Conservation (phyloP, 441 rosid species). For the Isatis lusitanica region DNA sequence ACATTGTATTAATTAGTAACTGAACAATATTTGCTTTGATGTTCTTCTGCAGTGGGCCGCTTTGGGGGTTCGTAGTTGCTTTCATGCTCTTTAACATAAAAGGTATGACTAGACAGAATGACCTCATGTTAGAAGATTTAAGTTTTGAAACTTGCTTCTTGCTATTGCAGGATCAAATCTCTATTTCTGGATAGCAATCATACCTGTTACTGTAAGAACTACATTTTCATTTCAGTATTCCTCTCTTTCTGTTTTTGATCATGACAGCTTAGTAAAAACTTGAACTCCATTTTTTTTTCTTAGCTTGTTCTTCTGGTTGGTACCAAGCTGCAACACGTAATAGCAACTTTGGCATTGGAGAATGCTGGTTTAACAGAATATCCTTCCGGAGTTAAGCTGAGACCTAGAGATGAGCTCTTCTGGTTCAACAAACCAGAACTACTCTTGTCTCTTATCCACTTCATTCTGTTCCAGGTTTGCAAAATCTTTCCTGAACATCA, state of each 20-base stretch:
- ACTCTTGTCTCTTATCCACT: conserved; percentile 58
- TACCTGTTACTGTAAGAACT: conserved; percentile 73
- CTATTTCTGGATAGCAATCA: conserved; percentile 93
- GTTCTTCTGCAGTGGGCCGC: conserved; percentile 65
- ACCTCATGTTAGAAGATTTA: background rate
- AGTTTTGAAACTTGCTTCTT: background rate
- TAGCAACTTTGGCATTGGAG: conserved; percentile 66
- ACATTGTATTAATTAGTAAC: background rate
- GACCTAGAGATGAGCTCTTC: conserved; percentile 67
- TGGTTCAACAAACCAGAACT: conserved; percentile 72
- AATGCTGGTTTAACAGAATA: conserved; percentile 49
- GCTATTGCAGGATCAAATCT: conserved; percentile 79
- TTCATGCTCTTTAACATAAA: conserved; percentile 88
- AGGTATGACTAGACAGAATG: conserved; percentile 43
- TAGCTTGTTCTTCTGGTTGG: conserved; percentile 66
- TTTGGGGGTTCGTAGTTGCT: conserved; percentile 92
- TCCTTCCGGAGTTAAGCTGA: conserved; percentile 43
- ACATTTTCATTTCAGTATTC: background rate
- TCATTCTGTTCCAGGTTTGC: conserved; percentile 67
- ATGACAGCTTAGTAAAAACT: background rate
- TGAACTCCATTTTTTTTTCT: conserved; percentile 2
- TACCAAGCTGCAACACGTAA: conserved; percentile 62
- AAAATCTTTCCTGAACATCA: background rate
- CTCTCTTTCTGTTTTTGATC: background rate
- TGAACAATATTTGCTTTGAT: background rate